Base-by-base conservation (phyloP, 1,284 basidiomycete genomes). In the Cryptococcus sp. region DNA sequence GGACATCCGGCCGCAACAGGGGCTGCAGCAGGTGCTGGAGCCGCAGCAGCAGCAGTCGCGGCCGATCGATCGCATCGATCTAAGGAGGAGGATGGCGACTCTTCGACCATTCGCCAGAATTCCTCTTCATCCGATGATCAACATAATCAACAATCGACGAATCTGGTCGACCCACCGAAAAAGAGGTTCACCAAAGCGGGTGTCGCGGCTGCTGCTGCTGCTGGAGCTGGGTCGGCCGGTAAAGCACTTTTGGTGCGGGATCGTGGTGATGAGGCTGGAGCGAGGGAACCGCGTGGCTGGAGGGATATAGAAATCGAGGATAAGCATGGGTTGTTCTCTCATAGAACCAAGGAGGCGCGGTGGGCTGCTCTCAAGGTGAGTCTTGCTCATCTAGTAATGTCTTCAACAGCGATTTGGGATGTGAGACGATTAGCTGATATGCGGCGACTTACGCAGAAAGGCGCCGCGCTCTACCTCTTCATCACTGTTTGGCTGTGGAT, bases 401-500 rank as follows among this genome's bases (percentile, higher is more conserved):
- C 41, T 43, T 2, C 29, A 13, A n/a, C n/a, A n/a, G n/a, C n/a
- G n/a, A n/a, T n/a, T n/a, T n/a, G n/a, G n/a, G n/a, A n/a, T n/a
- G n/a, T n/a, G 29, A 34, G 13, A 13, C 29, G 29, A 34, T 34
- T 13, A 34, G 29, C 29, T 34, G 29, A 34, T 34, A 7, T 13
- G 29, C 29, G 29, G 5, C 13, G 29, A 34, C 29, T 5, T 13
- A 23, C 15, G 10, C 54, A 68, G 66, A 65, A 62, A 62, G 56
- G 46, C 3, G 19, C 48, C 10, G 23, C 57, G 43, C n/a, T 66
- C 11, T 67, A 58, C 51, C 39, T 20, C 13, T 53, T 71, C 50
- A 65, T 74, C 55, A 68, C 69, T 2, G 26, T 72, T 15, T 67
- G 65, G 48, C 53, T 74, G 0, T 76, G 71, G 71, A 57, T 66